Percentiles rank a stretch among this genome's conserved stretches.
Conservation (phyloP, 148 eudicot genomes). For the Heliamphora exappendiculata region DNA sequence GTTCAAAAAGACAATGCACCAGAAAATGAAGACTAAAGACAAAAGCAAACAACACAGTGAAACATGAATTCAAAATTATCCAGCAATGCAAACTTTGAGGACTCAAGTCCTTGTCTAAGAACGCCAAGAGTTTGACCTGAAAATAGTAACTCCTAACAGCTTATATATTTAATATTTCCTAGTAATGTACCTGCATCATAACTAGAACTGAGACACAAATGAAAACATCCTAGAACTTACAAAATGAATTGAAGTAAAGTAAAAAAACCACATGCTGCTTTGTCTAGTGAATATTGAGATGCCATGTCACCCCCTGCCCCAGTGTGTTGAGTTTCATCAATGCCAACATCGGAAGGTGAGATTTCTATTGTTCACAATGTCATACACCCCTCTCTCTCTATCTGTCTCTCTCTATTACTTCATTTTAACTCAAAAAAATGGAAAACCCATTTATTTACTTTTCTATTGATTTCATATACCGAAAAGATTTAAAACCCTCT, state of each 20-base stretch:
- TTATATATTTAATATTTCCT: background rate
- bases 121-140: background rate
- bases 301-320: background rate
- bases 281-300: background rate
- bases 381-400: no score
- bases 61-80: background rate
- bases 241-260: background rate
- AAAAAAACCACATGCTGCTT: background rate
- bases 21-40: background rate
- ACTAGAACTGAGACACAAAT: background rate
- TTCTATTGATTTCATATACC: no score
- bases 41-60: no score
- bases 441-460: no score
- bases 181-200: no score
- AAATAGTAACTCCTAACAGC: background rate
- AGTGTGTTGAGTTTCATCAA: background rate
- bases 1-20: background rate
- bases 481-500: no score
- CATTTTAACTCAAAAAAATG: no score
- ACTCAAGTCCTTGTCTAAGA: background rate
- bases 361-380: background rate
- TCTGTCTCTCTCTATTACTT: background rate
- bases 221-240: background rate
- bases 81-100: background rate
- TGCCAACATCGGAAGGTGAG: background rate